Evolutionary conservation across 73 alveolate species (phyloP), one percentile per base, ranked within the genome.

Genomic region (Paramecium primaurelia): DNA sequence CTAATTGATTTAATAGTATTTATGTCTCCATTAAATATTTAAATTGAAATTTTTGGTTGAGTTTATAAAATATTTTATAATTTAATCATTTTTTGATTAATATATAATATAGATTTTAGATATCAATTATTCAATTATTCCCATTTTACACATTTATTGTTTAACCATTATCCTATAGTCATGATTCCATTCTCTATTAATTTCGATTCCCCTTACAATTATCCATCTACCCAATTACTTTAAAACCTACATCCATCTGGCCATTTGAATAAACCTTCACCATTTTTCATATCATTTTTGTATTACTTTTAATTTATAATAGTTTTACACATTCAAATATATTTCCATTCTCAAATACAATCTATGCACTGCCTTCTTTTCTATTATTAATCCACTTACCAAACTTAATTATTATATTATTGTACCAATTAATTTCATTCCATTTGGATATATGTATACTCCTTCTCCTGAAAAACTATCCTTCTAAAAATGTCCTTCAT

Each of bases 261-360:
- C 97, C 98, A 94, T 84, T 88, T 96, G 34, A 96, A 95, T 8
- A 60, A 77, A 30, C 98, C 97, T 75, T 92, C 87, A 0, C 96
- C 97, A 83, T 94, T 92, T 36, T 93, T 94, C 86, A 47, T 88
- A 88, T 92, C 93, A 94, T 94, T 94, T 32, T 75, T 58, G 77
- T 94, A 95, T 25, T 94, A 86, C 28, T 97, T 96, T 49, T 84
- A 92, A 94, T 94, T 87, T 60, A 85, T 88, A 64, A 54, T 18
- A 18, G 4, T 18, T 16, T 54, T 54, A 18, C 36, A 5, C 34
- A 54, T 54, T 54, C 30, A 16, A 54, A 54, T 54, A 54, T 54
- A 18, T 54, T 54, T 54, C 68, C 68, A 54, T n/a, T 54, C 32
- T 54, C 68, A 54, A 54, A 54, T 54, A 54, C 28, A 4, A 54